phyloP scores from a whole-genome alignment of 176 grass and related monocot species.

The Eleusine indica region DNA sequence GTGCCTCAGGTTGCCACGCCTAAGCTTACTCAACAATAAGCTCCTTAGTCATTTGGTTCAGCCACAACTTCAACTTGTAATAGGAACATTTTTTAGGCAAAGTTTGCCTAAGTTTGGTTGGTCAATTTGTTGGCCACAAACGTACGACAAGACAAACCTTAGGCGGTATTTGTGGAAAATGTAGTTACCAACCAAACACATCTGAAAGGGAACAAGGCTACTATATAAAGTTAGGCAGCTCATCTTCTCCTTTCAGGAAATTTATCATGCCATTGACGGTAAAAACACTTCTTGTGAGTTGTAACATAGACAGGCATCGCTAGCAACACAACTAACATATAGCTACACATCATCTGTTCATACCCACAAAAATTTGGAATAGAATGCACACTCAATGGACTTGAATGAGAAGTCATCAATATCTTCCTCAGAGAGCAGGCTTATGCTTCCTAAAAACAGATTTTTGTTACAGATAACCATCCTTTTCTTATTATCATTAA shows the following conservation, averaged over 20 bases:
- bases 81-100: too few species aligned
- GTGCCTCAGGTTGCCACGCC: too few species aligned
- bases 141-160: too few species aligned
- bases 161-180: too few species aligned
- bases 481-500: not conserved
- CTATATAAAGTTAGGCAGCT: not conserved
- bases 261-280: not conserved
- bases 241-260: not conserved
- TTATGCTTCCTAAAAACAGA: not conserved
- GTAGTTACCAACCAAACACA: too few species aligned
- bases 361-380: not conserved
- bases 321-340: not conserved
- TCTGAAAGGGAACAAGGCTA: not conserved
- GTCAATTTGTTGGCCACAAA: too few species aligned
- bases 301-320: not conserved
- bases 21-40: too few species aligned
- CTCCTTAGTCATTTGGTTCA: too few species aligned
- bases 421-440: not conserved
- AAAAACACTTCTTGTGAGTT: not conserved
- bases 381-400: not conserved
- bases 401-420: not conserved
- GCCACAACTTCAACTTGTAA: too few species aligned
- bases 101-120: too few species aligned
- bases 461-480: not conserved
- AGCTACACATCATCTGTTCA: not conserved